A percentile compares a stretch with the other conserved stretches of the same genome.
Conservation (phyloP, 805 yeast genomes). For the Kazachstania psychrophila region DNA sequence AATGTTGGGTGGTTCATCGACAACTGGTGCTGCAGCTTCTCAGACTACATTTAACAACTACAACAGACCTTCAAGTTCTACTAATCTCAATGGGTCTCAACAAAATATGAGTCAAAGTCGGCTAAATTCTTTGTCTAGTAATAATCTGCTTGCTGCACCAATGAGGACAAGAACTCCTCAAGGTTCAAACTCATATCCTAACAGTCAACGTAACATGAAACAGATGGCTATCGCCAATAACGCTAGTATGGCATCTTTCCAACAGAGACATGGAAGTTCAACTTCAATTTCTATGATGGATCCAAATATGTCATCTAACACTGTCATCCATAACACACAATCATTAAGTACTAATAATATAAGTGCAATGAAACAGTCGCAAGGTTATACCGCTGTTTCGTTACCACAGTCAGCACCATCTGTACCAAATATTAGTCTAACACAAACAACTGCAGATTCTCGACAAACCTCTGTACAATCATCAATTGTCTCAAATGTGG, state of each 20-base stretch:
- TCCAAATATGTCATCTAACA: constrained; percentile 18
- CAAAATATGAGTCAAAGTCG: constrained; percentile 14
- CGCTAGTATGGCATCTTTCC: constrained; percentile 5
- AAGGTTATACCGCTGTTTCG: constrained; percentile 3
- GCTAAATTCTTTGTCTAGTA: constrained; percentile 21
- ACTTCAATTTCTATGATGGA: constrained; percentile 17
- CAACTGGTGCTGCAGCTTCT: constrained; percentile 7
- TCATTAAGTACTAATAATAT: constrained; percentile 2
- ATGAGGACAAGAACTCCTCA: constrained; percentile 12
- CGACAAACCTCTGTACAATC: not conserved
- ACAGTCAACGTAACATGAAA: not conserved
- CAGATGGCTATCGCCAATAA: constrained; percentile 1
- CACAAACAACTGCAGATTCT: not conserved
- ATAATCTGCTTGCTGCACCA: constrained; percentile 11
- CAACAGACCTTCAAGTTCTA: constrained; percentile 11
- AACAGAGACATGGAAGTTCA: constrained; percentile 21
- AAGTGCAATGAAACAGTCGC: constrained; percentile 5
- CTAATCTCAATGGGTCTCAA: constrained; percentile 3
- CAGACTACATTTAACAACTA: not conserved
- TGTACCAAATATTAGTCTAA: not conserved
- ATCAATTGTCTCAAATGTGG: not conserved
- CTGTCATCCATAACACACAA: constrained; percentile 16
- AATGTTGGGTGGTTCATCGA: constrained; percentile 27
- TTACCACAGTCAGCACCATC: not conserved
- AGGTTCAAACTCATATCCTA: constrained; percentile 3